Percentiles rank a stretch among this genome's conserved stretches.
Evolutionary conservation across 306 rosid genomes (phyloP).

Genomic region (Pyrus communis): DNA sequence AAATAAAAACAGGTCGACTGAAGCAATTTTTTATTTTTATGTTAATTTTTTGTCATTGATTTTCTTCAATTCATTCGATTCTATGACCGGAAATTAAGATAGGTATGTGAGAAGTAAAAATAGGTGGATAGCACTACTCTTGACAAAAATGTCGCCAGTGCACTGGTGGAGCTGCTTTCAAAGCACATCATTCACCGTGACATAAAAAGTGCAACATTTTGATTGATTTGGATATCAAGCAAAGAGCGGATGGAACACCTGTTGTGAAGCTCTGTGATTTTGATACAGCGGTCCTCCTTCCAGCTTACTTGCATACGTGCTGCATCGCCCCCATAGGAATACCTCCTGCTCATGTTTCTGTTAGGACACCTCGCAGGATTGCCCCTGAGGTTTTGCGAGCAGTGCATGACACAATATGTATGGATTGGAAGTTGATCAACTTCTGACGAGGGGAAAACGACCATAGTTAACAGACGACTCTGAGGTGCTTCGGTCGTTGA

Average conservation of each 20-base stretch:
- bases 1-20: too few species aligned
- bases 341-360: slow-evolving; percentile 75
- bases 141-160: slow-evolving; percentile 55
- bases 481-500: slow-evolving; percentile 24
- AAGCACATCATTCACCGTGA: slow-evolving; percentile 94
- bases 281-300: slow-evolving; percentile 86
- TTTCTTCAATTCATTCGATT: too few species aligned
- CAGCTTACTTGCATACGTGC: slow-evolving; percentile 67
- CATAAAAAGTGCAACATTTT: slow-evolving; percentile 72
- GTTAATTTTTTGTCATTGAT: not conserved
- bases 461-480: slow-evolving; percentile 61
- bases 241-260: slow-evolving; percentile 65
- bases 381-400: slow-evolving; percentile 90
- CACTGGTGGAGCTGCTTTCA: slow-evolving; percentile 74
- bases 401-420: slow-evolving; percentile 51
- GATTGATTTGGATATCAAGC: slow-evolving; percentile 58
- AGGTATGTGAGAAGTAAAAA: too few species aligned
- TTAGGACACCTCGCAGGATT: slow-evolving; percentile 98
- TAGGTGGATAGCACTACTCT: too few species aligned
- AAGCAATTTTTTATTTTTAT: too few species aligned
- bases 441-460: slow-evolving; percentile 49
- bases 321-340: slow-evolving; percentile 77
- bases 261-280: slow-evolving; percentile 91
- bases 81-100: too few species aligned
- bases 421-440: slow-evolving; percentile 82